Conservation (phyloP, 345 rosid species). For the Chamaenerion angustifolium region DNA sequence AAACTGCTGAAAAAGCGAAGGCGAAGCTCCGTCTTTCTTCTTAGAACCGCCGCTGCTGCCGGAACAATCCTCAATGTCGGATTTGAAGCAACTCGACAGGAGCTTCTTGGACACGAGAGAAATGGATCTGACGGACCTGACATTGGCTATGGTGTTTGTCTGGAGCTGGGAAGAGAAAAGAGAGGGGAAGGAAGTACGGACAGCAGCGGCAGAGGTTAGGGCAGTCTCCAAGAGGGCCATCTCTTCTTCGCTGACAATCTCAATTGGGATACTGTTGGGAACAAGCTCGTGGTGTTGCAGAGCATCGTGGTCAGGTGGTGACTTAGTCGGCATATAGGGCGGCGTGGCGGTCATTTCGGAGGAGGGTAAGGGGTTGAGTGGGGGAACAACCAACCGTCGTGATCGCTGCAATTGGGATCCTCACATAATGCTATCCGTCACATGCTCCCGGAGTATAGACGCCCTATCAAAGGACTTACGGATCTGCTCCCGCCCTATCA, state of each 20-base stretch:
- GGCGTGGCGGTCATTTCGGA: conserved; percentile 32
- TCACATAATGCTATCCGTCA: no score
- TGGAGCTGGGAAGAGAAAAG: conserved; percentile 19
- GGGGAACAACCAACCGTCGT: no score
- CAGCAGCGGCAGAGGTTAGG: conserved; percentile 14
- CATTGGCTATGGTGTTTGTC: conserved; percentile 14
- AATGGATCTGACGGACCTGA: conserved; percentile 24
- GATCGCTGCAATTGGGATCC: no score
- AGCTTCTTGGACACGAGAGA: conserved; percentile 27
- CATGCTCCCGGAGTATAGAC: no score
- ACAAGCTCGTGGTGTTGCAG: conserved; percentile 7
- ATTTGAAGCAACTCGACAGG: conserved; percentile 9
- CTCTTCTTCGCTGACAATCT: conserved; percentile 73
- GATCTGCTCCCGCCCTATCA: no score
- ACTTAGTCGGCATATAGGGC: conserved; percentile 16
- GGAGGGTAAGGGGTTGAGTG: no score
- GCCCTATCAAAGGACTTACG: no score
- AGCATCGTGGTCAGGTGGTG: not conserved
- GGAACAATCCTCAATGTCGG: conserved; percentile 53
- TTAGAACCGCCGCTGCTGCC: not conserved
- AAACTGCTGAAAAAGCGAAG: conserved; percentile 30
- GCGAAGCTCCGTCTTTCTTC: conserved; percentile 14
- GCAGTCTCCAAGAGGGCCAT: conserved; percentile 76
- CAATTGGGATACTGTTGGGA: conserved; percentile 39
- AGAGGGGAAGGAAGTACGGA: conserved; percentile 18